Conservation (phyloP, 139 green algal genomes). For the Coccomyxa sp. region DNA sequence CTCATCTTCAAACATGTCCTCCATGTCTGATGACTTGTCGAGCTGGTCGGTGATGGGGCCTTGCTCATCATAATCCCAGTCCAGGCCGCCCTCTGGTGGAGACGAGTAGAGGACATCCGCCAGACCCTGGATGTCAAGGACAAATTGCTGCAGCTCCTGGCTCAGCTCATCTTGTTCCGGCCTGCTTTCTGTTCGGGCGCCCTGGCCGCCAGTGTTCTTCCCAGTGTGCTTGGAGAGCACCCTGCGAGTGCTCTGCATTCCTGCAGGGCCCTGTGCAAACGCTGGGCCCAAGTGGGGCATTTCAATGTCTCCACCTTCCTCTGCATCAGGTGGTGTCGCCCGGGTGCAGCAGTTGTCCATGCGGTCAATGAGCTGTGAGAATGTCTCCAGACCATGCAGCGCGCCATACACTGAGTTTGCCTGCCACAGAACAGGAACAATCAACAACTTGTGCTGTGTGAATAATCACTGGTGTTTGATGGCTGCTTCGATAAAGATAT, state of each 20-base stretch:
- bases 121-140: not conserved
- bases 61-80: not conserved
- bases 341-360: not conserved
- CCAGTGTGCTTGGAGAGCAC: not conserved
- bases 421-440: not conserved
- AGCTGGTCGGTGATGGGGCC: not conserved
- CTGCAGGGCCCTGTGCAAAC: not conserved
- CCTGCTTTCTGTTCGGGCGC: no score
- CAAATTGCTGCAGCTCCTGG: no score
- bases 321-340: no score
- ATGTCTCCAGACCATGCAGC: slow-evolving; percentile 45
- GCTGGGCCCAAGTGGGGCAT: no score
- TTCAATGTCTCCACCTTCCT: no score
- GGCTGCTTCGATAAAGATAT: no score
- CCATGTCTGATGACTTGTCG: not conserved
- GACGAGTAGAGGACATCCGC: no score
- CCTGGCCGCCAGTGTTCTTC: no score
- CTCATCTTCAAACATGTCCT: not conserved
- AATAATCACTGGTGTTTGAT: not conserved
- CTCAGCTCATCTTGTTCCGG: no score
- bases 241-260: not conserved
- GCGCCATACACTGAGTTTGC: slow-evolving; percentile 45
- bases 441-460: not conserved
- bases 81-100: not conserved
- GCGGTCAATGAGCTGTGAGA: slow-evolving; percentile 45